Evolutionary conservation across 306 rosid genomes (phyloP), one percentile per base, ranked within the genome.

Genomic region (Hippophae rhamnoides): DNA sequence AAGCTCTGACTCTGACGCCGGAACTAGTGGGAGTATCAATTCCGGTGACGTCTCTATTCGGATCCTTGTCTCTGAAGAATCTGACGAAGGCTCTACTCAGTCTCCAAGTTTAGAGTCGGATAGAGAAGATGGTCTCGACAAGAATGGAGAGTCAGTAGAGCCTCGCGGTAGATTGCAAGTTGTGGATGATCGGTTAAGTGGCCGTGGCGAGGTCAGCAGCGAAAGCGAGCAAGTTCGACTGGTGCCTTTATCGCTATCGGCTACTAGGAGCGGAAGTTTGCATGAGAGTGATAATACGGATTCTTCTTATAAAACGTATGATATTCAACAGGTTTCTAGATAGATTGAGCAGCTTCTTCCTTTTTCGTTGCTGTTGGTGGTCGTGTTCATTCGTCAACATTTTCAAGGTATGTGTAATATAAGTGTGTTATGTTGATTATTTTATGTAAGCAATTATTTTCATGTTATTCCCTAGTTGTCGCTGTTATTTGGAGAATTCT

Each of bases 261-360:
- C 44, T 44, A 66, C 73, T 41, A 81, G 78, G n/a, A 72, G 56
- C n/a, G 81, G 77, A 27, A 14, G 57, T 18, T 40, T 18, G 51
- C 74, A 62, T 8, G 43, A 18, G 56, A 86, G 81, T 47, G 81
- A 68, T 55, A 65, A 60, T 18, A 53, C 82, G 69, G 89, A 82
- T 67, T 77, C 94, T 8, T 69, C 81, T 40, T 79, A 79, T 54
- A 92, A 86, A 68, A 74, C 87, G 71, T 69, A 81, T 47, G 92
- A 92, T 70, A 65, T 85, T 72, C 98, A 85, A 70, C 87, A 71
- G 70, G 61, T 81, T 57, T 95, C 87, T 0, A 80, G 79, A 65
- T 82, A 92, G 82, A 68, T 82, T 66, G 95, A 92, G 73, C 90
- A 85, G 71, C 65, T 92, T 74, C 93, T 92, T 56, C 99, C 96